These are phyloP conservation scores for Globisporangium iwayamae DNA, from an alignment of 352 stramenopile species.

Conservation along the genomic window DNA sequence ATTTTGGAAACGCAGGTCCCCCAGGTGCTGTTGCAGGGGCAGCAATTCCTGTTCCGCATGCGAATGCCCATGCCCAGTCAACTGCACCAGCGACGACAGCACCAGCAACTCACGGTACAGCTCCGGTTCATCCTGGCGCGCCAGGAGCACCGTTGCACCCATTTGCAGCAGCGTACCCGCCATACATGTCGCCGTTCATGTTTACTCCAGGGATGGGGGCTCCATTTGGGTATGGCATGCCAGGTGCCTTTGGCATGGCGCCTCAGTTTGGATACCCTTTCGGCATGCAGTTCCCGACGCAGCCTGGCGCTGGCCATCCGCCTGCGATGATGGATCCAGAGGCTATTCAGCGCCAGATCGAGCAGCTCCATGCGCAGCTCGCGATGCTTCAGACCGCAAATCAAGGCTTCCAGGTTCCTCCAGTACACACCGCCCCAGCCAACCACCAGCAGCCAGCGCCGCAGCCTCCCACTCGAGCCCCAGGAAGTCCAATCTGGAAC, in stretches of 20 bases:
- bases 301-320: conserved; percentile 19
- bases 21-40: conserved; percentile 13
- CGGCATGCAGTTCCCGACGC: conserved; percentile 29
- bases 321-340: conserved; percentile 34
- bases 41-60: not conserved
- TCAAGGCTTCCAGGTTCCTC: conserved; percentile 8
- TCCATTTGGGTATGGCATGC: conserved; percentile 55
- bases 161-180: conserved; percentile 42
- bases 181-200: conserved; percentile 61
- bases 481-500: not conserved
- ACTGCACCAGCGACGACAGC: conserved; percentile 17
- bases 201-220: conserved; percentile 38
- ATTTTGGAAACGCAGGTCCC: conserved; percentile 23
- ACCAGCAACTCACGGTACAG: conserved; percentile 2
- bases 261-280: conserved; percentile 39
- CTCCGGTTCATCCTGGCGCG: conserved; percentile 10
- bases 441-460: conserved; percentile 4
- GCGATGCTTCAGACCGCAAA: conserved; percentile 38
- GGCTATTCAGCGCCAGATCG: conserved; percentile 50
- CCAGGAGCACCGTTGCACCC: conserved; percentile 16
- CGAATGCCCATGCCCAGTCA: conserved; percentile 1
- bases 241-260: conserved; percentile 53
- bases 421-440: conserved; percentile 11
- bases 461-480: not conserved
- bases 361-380: conserved; percentile 46